Percentiles rank a stretch among this genome's conserved stretches.
These are phyloP conservation scores for Fusarium siculi DNA, from an alignment of 2,329 filamentous ascomycete species.

Conservation along the genomic window DNA sequence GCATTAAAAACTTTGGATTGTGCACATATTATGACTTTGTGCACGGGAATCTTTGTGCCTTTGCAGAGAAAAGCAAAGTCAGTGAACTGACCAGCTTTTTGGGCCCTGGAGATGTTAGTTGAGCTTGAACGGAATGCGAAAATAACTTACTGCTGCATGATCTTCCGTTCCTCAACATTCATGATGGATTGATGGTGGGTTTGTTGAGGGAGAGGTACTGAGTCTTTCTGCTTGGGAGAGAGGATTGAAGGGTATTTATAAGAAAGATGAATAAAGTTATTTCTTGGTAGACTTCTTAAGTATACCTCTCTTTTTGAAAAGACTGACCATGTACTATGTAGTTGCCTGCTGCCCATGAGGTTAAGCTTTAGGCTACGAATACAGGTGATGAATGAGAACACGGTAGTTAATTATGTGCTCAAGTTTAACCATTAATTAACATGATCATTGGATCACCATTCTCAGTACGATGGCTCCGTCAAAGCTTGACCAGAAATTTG, in stretches of 20 bases:
- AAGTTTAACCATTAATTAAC: neutral
- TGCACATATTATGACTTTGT: neutral
- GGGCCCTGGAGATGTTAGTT: neutral
- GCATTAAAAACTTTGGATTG: neutral
- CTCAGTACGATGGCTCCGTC: neutral
- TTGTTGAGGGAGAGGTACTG: neutral
- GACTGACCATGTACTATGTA: neutral
- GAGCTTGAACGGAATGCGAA: neutral
- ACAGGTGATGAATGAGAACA: neutral
- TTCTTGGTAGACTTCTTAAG: neutral
- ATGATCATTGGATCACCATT: neutral
- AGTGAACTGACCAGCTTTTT: neutral
- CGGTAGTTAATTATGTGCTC: neutral
- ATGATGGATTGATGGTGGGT: neutral
- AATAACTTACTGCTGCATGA: neutral
- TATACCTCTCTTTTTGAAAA: no score
- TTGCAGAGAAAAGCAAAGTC: neutral
- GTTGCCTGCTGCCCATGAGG: neutral
- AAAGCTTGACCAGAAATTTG: neutral
- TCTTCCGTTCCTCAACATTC: neutral
- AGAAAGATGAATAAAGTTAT: rapidly evolving
- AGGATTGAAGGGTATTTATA: neutral
- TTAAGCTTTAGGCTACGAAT: neutral
- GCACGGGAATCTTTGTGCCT: neutral
- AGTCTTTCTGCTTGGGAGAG: neutral